Percentiles rank a stretch among this genome's conserved stretches.
These are phyloP conservation scores for Sugiyamaella qingdaonensis DNA, from an alignment of 805 yeast genomes.

Conservation along the genomic window DNA sequence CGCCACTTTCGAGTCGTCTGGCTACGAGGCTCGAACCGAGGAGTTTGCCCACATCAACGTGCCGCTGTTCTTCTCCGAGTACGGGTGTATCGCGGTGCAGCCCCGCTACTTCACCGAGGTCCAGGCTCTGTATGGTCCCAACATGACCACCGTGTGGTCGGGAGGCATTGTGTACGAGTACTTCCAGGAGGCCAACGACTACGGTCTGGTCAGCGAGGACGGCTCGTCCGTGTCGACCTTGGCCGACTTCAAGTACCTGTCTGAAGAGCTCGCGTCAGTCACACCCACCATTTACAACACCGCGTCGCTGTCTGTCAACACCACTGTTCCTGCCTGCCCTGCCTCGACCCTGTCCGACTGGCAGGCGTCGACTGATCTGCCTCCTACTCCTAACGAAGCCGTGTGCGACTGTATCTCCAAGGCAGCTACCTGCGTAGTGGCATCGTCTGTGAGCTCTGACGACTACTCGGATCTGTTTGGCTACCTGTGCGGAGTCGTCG, in stretches of 20 bases:
- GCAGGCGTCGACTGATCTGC: conserved; percentile 63
- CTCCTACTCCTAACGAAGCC: conserved; percentile 69
- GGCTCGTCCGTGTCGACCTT: conserved; percentile 49
- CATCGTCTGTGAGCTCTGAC: conserved; percentile 43
- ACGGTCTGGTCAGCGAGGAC: conserved; percentile 68
- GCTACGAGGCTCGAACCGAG: conserved; percentile 65
- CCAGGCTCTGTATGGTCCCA: conserved; percentile 53
- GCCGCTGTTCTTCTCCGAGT: conserved; percentile 83
- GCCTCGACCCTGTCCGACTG: conserved; percentile 47
- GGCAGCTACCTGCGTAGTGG: conserved; percentile 57
- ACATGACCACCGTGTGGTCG: conserved; percentile 89
- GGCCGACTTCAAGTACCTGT: conserved; percentile 54
- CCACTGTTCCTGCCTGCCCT: conserved; percentile 45
- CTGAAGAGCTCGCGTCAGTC: conserved; percentile 49
- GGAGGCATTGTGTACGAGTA: conserved; percentile 94
- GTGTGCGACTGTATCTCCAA: conserved; percentile 59
- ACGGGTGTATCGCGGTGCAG: conserved; percentile 71
- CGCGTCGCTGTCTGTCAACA: conserved; percentile 35
- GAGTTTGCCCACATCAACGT: conserved; percentile 69
- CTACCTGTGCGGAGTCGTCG: conserved; percentile 50
- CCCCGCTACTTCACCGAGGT: conserved; percentile 82
- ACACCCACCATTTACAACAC: conserved; percentile 48
- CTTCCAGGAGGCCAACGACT: conserved; percentile 76
- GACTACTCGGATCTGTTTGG: conserved; percentile 62
- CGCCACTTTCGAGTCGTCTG: conserved; percentile 51